Percentiles rank a stretch among this genome's conserved stretches.
Evolutionary conservation across 148 eudicot genomes (phyloP).

Genomic region (Silene conica): DNA sequence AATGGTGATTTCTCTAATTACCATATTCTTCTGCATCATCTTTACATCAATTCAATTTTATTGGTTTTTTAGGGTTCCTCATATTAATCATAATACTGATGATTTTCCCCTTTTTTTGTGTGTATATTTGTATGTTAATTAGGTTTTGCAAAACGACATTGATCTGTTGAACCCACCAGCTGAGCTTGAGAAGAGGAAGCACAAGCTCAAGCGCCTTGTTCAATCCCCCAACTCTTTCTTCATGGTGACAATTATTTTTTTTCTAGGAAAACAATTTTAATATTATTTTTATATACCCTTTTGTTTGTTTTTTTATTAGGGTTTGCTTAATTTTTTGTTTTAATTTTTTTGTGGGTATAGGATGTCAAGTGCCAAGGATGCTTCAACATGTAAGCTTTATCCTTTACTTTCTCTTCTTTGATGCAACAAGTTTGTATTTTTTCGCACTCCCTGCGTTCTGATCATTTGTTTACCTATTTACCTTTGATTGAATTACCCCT

Average conservation of each 20-base stretch:
- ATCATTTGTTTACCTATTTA: too few species aligned
- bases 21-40: too few species aligned
- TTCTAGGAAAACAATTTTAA: not conserved
- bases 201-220: conserved; percentile 38
- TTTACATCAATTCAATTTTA: too few species aligned
- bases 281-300: not conserved
- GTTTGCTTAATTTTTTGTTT: not conserved
- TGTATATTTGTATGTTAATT: not conserved
- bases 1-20: conserved; percentile 9
- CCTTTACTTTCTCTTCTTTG: not conserved
- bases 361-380: conserved; percentile 39
- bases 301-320: not conserved
- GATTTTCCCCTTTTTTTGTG: too few species aligned
- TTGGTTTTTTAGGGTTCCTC: too few species aligned
- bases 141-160: conserved; percentile 35
- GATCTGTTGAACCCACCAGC: conserved; percentile 39
- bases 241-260: conserved; percentile 15
- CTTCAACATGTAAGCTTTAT: conserved; percentile 30
- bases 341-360: conserved; percentile 8
- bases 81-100: too few species aligned
- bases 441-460: not conserved
- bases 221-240: conserved; percentile 38
- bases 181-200: conserved; percentile 36
- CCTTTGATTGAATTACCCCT: too few species aligned
- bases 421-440: not conserved